phyloP scores from a whole-genome alignment of 768 basidiomycete species.

The Rhodotorula diobovata region DNA sequence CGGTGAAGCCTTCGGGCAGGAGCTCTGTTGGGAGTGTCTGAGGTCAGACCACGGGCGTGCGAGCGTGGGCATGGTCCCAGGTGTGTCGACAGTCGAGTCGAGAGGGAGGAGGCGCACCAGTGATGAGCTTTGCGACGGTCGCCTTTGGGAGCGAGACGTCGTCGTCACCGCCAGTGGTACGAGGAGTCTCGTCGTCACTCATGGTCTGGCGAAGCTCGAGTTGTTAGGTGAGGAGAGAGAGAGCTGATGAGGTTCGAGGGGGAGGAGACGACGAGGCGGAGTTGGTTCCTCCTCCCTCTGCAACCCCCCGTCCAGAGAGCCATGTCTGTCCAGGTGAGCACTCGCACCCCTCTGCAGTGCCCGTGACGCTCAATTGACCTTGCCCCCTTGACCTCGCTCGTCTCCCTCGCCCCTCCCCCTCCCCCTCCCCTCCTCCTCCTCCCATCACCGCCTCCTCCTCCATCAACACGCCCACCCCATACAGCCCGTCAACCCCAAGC shows the following conservation, averaged over 20 bases:
- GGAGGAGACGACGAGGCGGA: not conserved
- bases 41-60: not conserved
- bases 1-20: conserved; percentile 77
- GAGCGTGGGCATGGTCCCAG: too few species aligned
- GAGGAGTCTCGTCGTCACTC: conserved; percentile 75
- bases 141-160: conserved; percentile 94
- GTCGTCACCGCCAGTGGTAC: conserved; percentile 68
- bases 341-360: too few species aligned
- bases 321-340: conserved; percentile 26
- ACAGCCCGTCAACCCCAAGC: conserved; percentile 96
- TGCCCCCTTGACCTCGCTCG: not conserved
- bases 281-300: not conserved
- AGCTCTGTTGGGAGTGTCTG: conserved; percentile 58
- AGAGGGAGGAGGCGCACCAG: conserved; percentile 55
- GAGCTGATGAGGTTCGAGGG: not conserved
- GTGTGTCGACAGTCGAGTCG: too few species aligned
- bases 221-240: too few species aligned
- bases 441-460: not conserved
- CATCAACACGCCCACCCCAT: conserved; percentile 51
- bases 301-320: not conserved
- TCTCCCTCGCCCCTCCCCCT: not conserved
- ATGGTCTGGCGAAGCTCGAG: conserved; percentile 51
- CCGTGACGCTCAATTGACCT: not conserved
- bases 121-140: conserved; percentile 94
- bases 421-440: not conserved